Base-by-base conservation (phyloP, 2,329 filamentous ascomycete genomes). In the Biscogniauxia mediterranea region DNA sequence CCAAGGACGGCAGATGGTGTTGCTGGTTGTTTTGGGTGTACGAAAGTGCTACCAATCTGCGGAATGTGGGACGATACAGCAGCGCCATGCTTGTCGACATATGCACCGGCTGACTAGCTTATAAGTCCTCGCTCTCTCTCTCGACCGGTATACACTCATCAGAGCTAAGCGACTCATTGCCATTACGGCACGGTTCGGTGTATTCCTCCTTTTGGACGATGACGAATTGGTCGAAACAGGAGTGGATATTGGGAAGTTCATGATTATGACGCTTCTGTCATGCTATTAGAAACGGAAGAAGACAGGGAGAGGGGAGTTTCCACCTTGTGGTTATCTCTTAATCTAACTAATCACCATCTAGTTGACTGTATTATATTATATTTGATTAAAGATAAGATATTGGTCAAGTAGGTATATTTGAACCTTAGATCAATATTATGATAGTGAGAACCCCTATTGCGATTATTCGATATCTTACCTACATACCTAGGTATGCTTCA, bases 1-100 rank as follows among this genome's bases (percentile, higher is more conserved):
- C 66, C 66, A 68, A 68, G 66, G 57, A 21, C 66, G 66, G 66
- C 66, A 68, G 64, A 65, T 68, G 56, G 15, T 13, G 13, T 17
- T 46, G 38, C 6, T n/a, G 38, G 17, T 46, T 11, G 38, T 46
- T 28, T 46, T 46, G 38, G 38, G 38, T 46, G 17, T 6, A 46
- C 17, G 15, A 46, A n/a, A 46, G 17, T n/a, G 11, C 38, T n/a
- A n/a, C 38, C 38, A 17, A 46, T 46, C 17, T 46, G 38, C 38
- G 17, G 38, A 46, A 46, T 46, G 15, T 46, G 38, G 13, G 13
- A 46, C 11, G 38, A 46, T 46, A 17, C 17, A n/a, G 38, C 38
- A 11, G 38, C 38, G 28, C 11, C 15, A n/a, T 46, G 17, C 38
- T 17, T 46, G 38, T 46, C 17, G 38, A 46, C 17, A 11, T 32